phyloP scores from a whole-genome alignment of 257 asterid species.

The Paulownia fortunei region DNA sequence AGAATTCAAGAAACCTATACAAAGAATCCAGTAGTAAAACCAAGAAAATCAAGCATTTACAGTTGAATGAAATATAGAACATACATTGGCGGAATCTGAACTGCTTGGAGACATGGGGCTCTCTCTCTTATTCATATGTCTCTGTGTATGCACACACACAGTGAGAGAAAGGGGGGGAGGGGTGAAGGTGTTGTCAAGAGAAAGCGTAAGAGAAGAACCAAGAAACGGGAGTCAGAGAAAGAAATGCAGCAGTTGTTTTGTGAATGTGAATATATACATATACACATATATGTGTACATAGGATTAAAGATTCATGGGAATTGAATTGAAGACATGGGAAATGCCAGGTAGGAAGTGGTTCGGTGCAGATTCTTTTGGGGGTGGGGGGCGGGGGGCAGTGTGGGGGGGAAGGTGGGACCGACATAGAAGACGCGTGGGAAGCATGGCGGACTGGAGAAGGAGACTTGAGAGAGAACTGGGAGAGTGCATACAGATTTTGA shows the following conservation, averaged over 20 bases:
- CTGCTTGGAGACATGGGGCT: constrained; percentile 38
- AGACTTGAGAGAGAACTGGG: background rate
- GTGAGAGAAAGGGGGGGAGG: background rate
- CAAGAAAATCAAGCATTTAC: background rate
- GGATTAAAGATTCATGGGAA: background rate
- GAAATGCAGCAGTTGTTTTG: background rate
- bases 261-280: background rate
- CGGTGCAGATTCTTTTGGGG: background rate
- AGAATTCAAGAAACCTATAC: background rate
- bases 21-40: background rate
- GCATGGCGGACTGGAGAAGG: constrained; percentile 8
- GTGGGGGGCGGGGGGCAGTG: background rate
- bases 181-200: background rate
- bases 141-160: background rate
- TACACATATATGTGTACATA: background rate
- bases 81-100: constrained; percentile 30
- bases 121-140: constrained; percentile 21
- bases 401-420: constrained; percentile 21
- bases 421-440: constrained; percentile 24
- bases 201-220: background rate
- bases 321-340: background rate
- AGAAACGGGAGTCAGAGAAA: background rate
- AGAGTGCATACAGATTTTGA: constrained; percentile 5
- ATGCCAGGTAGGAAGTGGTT: background rate
- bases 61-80: background rate